A percentile compares a stretch with the other conserved stretches of the same genome.
phyloP scores from a whole-genome alignment of 805 yeast species.

The Sugiyamaella boreocaroliniensis region DNA sequence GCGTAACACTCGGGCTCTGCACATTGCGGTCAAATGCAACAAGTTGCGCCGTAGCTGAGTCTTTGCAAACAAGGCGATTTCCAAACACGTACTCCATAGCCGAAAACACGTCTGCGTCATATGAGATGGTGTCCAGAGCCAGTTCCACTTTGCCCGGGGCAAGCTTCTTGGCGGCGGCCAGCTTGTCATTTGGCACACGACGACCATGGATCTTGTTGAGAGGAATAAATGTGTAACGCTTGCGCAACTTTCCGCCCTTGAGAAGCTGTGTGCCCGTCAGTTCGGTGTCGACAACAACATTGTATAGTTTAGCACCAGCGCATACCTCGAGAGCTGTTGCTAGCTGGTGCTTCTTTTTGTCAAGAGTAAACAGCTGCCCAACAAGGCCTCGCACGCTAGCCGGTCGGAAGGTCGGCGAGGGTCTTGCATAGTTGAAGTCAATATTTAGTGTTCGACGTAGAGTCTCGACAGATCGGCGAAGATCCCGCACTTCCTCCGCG shows the following conservation, averaged over 20 bases:
- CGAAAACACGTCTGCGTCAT: constrained; percentile 55
- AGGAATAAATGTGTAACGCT: constrained; percentile 88
- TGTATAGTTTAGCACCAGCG: constrained; percentile 87
- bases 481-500: constrained; percentile 38
- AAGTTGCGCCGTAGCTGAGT: constrained; percentile 78
- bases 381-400: constrained; percentile 77
- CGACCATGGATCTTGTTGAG: constrained; percentile 73
- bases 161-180: constrained; percentile 61
- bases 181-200: constrained; percentile 43
- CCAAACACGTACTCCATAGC: constrained; percentile 96
- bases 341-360: constrained; percentile 48
- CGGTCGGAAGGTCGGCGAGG: constrained; percentile 54
- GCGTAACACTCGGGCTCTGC: constrained; percentile 74
- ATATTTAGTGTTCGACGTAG: constrained; percentile 59
- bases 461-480: constrained; percentile 44
- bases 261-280: constrained; percentile 75
- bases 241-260: constrained; percentile 67
- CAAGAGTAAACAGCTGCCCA: constrained; percentile 70
- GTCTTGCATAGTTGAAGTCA: constrained; percentile 67
- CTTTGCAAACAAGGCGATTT: constrained; percentile 75
- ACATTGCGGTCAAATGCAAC: constrained; percentile 84
- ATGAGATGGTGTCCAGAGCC: constrained; percentile 78
- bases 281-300: constrained; percentile 86
- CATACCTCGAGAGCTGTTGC: constrained; percentile 85
- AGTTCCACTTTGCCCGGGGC: constrained; percentile 83